Evolutionary conservation across 2,329 filamentous ascomycete species (phyloP), one percentile per base, ranked within the genome.

Genomic region (Pseudogymnoascus sp.): DNA sequence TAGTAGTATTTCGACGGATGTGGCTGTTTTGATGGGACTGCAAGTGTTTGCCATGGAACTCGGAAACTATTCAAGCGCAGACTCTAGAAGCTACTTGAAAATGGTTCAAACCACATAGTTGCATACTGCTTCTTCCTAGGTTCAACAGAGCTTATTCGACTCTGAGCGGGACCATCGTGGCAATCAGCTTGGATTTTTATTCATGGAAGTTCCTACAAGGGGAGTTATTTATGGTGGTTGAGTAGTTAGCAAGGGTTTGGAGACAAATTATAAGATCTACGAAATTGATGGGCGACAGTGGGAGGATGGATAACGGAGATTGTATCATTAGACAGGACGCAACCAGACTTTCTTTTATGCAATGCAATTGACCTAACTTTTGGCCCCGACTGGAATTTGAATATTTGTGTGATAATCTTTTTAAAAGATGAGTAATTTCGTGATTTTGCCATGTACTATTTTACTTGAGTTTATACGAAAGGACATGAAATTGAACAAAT

Each of bases 341-440:
- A 31, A 56, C 50, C 10, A 56, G 50, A 56, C n/a, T 56, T 56
- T 56, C 46, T 53, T 53, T 56, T 36, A 56, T 56, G n/a, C 28
- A 36, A 21, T 6, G 7, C n/a, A 34, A 18, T 56, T 18, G 5
- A 21, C 28, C n/a, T 34, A 36, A 1, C 8, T 34, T 56, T 34
- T 56, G n/a, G 5, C 5, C 7, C n/a, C 5, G 25, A 18, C 5
- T 36, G 3, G 3, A 34, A 18, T 56, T 14, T 14, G 5, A 34
- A 6, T 18, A 2, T 56, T 18, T 18, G 25, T 14, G 34, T 34
- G 1, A 10, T 25, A 11, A 44, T 12, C 44, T n/a, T 25, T 46
- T 5, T 10, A 6, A n/a, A 1, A 25, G 12, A 25, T 25, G 2
- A 23, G 1, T 25, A 50, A 25, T 12, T 25, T n/a, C 25, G 2